Evolutionary conservation across 2,329 filamentous ascomycete genomes (phyloP), one percentile per base, ranked within the genome.

Genomic region (Zymoseptoria ardabiliae): DNA sequence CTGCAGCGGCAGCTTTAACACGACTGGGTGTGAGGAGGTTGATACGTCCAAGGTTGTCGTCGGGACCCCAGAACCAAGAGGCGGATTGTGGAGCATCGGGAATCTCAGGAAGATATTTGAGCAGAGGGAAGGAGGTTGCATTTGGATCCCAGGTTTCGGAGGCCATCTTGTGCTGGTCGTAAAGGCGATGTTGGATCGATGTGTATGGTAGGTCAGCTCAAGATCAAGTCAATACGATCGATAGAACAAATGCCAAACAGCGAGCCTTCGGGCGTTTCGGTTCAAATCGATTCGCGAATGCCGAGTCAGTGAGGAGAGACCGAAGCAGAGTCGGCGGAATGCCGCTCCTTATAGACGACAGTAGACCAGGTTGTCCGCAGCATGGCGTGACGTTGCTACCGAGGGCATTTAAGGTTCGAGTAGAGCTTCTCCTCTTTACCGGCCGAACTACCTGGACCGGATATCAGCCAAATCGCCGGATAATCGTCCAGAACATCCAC

Each of bases 41-140:
- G 50, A 85, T 67, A 51, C 82, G 75, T 11, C 79, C 79, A 55
- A 82, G 77, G 63, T 77, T 73, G 64, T 84, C 82, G 67, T 83
- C 74, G 49, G 80, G 74, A 11, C 83, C 82, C 82, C 82, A 85
- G 23, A 84, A 79, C 83, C 83, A 85, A 19, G 82, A 82, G 19
- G 82, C 81, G 25, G 76, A 80, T 19, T 79, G 73, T 0, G 82
- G 83, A 1, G 81, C 81, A 35, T 78, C 79, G 1, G 77, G 71
- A 45, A 84, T 76, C 20, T 71, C 65, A 20, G 81, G 81, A 3
- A 85, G 73, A 55, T 85, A 78, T 56, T 79, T 78, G 13, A 81
- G 74, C 0, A 76, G 76, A 0, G 82, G 82, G 55, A 85, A 83
- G 17, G 70, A 76, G 17, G 76, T 78, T 48, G 72, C 76, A 58